Conservation (phyloP, 331 rosid species). For the Arachis monticola region DNA sequence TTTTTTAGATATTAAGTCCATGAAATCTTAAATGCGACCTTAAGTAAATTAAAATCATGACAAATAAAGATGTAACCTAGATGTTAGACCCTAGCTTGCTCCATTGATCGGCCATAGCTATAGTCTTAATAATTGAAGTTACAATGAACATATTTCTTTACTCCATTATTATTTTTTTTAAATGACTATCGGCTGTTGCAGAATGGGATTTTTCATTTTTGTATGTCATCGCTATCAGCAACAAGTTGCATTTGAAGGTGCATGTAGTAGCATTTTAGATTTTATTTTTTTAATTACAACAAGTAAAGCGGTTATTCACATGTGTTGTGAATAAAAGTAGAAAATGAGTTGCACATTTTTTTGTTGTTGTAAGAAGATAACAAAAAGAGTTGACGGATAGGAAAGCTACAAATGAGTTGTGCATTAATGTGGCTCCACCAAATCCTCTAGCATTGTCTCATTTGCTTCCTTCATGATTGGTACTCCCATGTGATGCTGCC, state of each 20-base stretch:
- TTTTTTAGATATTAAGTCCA: no score
- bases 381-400: slow-evolving; percentile 43
- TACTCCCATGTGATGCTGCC: slow-evolving; percentile 83
- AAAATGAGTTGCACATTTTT: slow-evolving; percentile 31
- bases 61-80: no score
- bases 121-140: not conserved
- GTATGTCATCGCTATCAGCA: slow-evolving; percentile 40
- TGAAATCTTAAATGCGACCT: no score
- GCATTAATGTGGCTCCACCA: slow-evolving; percentile 97
- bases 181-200: slow-evolving; percentile 12
- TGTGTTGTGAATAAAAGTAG: not conserved
- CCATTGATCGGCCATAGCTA: no score
- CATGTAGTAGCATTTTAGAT: slow-evolving; percentile 13
- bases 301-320: not conserved
- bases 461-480: slow-evolving; percentile 67
- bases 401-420: slow-evolving; percentile 61
- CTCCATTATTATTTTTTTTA: not conserved
- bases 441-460: slow-evolving; percentile 90
- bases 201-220: slow-evolving; percentile 35
- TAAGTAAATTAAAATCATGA: no score
- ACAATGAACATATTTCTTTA: slow-evolving; percentile 3
- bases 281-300: not conserved
- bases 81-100: no score
- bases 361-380: slow-evolving; percentile 14
- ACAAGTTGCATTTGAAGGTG: slow-evolving; percentile 44